These are phyloP conservation scores for Globomyces pollinis-pini DNA, from an alignment of 192 early-diverging fungal genomes.

Conservation along the genomic window DNA sequence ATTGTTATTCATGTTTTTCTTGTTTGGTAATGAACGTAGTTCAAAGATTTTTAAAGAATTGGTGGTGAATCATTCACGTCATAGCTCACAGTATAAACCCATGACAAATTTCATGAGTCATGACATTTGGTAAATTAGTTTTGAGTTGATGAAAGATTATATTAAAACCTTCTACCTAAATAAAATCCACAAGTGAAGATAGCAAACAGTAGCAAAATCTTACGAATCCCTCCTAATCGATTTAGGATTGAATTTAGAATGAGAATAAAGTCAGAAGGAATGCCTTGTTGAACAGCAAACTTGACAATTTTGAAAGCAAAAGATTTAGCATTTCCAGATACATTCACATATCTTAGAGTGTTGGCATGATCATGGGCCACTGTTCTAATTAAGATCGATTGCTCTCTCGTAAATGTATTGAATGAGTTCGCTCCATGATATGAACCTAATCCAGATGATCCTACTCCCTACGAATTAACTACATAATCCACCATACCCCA, in stretches of 20 bases:
- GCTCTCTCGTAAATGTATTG: slow-evolving; percentile 70
- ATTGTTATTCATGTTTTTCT: too few relatives aligned
- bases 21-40: too few relatives aligned
- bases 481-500: too few relatives aligned
- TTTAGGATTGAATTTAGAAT: background rate
- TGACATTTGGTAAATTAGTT: too few relatives aligned
- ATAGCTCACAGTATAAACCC: too few relatives aligned
- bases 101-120: too few relatives aligned
- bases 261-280: background rate
- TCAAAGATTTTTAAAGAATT: too few relatives aligned
- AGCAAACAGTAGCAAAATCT: background rate
- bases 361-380: slow-evolving; percentile 7
- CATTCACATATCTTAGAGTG: background rate
- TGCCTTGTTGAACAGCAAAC: slow-evolving; percentile 1
- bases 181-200: background rate
- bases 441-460: slow-evolving; percentile 73
- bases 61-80: too few relatives aligned
- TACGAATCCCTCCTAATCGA: background rate
- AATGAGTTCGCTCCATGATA: slow-evolving; percentile 78
- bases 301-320: background rate
- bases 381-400: slow-evolving; percentile 15
- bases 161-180: background rate
- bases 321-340: background rate
- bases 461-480: too few relatives aligned
- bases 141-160: background rate